phyloP scores from a whole-genome alignment of 1,284 basidiomycete species.

The Pholiota adiposa region DNA sequence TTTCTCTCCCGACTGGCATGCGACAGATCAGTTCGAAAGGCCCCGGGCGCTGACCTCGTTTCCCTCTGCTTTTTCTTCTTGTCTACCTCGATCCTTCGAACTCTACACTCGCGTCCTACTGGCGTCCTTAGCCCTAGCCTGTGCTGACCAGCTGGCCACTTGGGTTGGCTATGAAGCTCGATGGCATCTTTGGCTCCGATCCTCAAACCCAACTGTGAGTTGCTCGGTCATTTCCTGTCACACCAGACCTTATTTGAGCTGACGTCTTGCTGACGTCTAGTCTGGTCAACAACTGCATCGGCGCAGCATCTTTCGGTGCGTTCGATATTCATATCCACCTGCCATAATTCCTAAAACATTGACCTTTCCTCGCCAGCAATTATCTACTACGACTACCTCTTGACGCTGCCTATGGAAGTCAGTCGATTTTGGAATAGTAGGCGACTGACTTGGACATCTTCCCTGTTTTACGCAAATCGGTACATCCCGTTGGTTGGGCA shows the following conservation, averaged over 20 bases:
- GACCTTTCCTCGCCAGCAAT: slow-evolving; percentile 23
- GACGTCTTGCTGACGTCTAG: neutral
- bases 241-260: neutral
- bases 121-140: neutral
- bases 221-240: neutral
- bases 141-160: neutral
- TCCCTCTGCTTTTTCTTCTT: neutral
- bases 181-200: neutral
- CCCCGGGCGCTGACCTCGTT: neutral
- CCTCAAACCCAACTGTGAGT: slow-evolving; percentile 2
- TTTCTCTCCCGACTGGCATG: neutral
- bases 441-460: slow-evolving; percentile 32
- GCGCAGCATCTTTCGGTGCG: slow-evolving; percentile 4
- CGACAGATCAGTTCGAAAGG: neutral
- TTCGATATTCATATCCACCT: neutral
- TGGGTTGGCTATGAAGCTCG: neutral
- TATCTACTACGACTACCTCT: slow-evolving; percentile 42
- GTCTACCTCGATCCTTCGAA: neutral
- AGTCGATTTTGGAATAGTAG: slow-evolving; percentile 37
- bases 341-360: neutral
- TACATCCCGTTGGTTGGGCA: slow-evolving; percentile 42
- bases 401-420: slow-evolving; percentile 40
- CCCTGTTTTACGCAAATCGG: slow-evolving; percentile 42
- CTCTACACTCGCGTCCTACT: neutral
- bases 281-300: slow-evolving; percentile 5